Conservation (phyloP, 345 rosid genomes). For the Citrus cavaleriei region DNA sequence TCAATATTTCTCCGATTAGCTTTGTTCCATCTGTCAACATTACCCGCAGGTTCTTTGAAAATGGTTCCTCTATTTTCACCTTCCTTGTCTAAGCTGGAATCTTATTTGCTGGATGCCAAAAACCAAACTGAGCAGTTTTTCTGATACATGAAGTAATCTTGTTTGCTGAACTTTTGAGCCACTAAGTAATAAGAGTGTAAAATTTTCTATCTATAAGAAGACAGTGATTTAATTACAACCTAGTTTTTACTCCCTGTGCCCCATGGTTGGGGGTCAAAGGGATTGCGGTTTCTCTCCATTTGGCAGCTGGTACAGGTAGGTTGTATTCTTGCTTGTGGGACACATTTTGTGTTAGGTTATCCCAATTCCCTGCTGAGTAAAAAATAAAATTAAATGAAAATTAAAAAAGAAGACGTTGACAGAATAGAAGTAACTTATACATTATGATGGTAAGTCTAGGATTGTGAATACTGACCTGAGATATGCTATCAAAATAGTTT, state of each 20-base stretch:
- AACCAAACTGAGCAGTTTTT: neutral
- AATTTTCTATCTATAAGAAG: neutral
- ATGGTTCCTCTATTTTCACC: neutral
- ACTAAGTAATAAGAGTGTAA: neutral
- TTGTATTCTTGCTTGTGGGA: neutral
- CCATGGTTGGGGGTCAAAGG: neutral
- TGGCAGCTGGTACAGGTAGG: neutral
- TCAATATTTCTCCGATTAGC: neutral
- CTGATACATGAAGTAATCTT: neutral
- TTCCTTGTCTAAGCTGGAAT: constrained; percentile 2
- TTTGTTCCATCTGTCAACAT: neutral
- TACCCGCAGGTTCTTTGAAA: neutral
- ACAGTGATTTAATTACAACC: neutral
- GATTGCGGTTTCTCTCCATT: neutral
- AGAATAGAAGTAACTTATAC: neutral
- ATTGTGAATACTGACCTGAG: neutral
- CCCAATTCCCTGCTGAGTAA: neutral
- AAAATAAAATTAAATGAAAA: neutral
- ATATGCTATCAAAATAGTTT: neutral
- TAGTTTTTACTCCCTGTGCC: neutral
- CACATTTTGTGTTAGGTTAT: neutral
- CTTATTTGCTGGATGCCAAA: neutral
- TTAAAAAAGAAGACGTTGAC: neutral
- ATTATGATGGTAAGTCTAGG: neutral
- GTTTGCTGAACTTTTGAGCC: neutral